These are phyloP conservation scores for Colletotrichum gigasporum DNA, from an alignment of 2,329 filamentous ascomycete species.

Conservation along the genomic window DNA sequence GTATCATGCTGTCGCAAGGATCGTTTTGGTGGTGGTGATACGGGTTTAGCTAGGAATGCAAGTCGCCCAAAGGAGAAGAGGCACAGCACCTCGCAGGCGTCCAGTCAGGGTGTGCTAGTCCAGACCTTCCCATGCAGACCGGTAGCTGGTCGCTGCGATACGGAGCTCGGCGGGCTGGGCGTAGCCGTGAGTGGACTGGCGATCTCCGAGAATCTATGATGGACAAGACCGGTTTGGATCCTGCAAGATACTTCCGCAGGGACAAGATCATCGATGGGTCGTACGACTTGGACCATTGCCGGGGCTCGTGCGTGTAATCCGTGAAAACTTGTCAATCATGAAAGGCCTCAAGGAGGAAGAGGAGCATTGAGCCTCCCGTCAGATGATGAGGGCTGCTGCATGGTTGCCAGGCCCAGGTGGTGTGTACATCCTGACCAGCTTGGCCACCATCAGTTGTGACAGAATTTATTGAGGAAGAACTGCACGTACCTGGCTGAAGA, in stretches of 20 bases:
- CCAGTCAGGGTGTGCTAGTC: constrained; percentile 5
- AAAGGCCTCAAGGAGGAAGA: neutral
- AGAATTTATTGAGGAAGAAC: constrained; percentile 8
- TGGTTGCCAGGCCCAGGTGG: constrained; percentile 17
- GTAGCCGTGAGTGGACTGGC: constrained; percentile 10
- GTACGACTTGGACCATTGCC: constrained; percentile 19
- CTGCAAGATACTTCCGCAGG: constrained; percentile 16
- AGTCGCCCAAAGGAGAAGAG: constrained; percentile 24
- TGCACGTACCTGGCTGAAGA: constrained; percentile 30
- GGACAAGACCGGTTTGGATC: constrained; percentile 9
- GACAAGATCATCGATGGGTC: constrained; percentile 23
- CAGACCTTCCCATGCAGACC: constrained; percentile 4
- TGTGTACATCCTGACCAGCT: constrained; percentile 20
- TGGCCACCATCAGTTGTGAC: constrained; percentile 26
- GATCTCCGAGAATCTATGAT: constrained; percentile 23
- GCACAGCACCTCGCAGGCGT: constrained; percentile 13
- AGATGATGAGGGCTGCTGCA: constrained; percentile 27
- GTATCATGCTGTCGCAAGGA: constrained; percentile 23
- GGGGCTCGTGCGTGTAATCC: constrained; percentile 8
- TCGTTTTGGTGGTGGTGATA: constrained; percentile 17
- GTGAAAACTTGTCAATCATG: neutral
- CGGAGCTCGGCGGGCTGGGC: constrained; percentile 10
- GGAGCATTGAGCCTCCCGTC: constrained; percentile 4
- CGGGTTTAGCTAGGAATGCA: constrained; percentile 30
- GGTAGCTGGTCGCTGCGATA: constrained; percentile 28